Evolutionary conservation across 306 rosid genomes (phyloP).

Genomic region (Vachellia collinsii): DNA sequence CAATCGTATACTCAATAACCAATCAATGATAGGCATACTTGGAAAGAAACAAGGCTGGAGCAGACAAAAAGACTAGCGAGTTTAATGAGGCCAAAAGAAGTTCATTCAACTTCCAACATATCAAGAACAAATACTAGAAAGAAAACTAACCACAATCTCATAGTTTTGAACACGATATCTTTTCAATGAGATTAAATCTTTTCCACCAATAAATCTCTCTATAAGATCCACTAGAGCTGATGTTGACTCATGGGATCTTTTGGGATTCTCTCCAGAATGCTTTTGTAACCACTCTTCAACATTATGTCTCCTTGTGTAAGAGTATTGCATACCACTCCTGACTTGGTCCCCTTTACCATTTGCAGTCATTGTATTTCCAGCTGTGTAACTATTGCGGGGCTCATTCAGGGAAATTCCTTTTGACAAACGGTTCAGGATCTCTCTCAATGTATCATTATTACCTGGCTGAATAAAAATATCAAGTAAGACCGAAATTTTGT

Average conservation of each 20-base stretch:
- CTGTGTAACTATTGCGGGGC: slow-evolving; percentile 24
- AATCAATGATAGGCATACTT: background rate
- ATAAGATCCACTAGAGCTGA: slow-evolving; percentile 41
- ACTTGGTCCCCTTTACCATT: slow-evolving; percentile 27
- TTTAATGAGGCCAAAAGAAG: background rate
- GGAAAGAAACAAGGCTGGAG: background rate
- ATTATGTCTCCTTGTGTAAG: slow-evolving; percentile 36
- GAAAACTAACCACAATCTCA: slow-evolving; percentile 47
- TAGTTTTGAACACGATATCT: slow-evolving; percentile 37
- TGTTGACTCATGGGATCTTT: slow-evolving; percentile 8
- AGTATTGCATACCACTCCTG: slow-evolving; percentile 26
- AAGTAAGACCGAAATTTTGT: background rate
- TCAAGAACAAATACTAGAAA: slow-evolving; percentile 24
- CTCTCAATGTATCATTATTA: slow-evolving; percentile 28
- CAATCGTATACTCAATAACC: background rate
- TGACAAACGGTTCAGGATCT: slow-evolving; percentile 32
- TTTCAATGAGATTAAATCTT: slow-evolving; percentile 32
- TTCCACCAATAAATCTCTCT: slow-evolving; percentile 33
- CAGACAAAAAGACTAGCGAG: background rate
- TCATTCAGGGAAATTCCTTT: slow-evolving; percentile 41
- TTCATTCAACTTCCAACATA: background rate
- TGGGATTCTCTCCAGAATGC: slow-evolving; percentile 25
- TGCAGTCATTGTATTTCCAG: slow-evolving; percentile 22
- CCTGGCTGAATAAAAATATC: slow-evolving; percentile 36
- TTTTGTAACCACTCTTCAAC: slow-evolving; percentile 48